Conservation (phyloP, 345 rosid species). For the Arabidopsis suecica region DNA sequence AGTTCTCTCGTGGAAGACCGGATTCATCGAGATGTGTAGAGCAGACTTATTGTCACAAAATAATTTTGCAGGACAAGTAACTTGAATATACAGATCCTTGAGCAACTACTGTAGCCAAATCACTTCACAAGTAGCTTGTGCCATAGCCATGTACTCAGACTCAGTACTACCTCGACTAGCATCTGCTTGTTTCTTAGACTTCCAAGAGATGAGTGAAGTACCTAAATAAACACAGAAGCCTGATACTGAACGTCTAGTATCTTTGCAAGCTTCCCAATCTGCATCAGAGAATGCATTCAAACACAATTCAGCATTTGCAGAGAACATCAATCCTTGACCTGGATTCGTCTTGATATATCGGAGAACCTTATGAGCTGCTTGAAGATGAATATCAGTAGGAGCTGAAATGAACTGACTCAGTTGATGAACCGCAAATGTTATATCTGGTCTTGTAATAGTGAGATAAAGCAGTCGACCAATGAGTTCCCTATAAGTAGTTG, state of each 20-base stretch:
- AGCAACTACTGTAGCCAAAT: background rate
- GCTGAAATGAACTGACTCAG: background rate
- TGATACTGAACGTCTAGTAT: fast-evolving
- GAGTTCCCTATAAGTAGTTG: background rate
- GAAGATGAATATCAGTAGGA: background rate
- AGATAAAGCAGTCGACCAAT: background rate
- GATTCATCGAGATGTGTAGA: background rate
- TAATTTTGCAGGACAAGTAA: background rate
- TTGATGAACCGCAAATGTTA: background rate
- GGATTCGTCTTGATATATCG: background rate
- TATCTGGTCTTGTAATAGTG: background rate
- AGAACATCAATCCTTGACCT: background rate
- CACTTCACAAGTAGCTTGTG: background rate
- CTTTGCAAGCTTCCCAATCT: background rate
- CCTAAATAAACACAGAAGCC: background rate
- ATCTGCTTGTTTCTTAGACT: background rate
- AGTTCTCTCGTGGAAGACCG: background rate
- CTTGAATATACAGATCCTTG: background rate
- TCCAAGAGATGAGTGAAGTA: background rate
- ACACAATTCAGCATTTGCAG: background rate
- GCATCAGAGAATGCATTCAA: background rate
- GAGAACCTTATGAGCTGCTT: background rate
- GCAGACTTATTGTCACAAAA: background rate
- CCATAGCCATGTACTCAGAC: background rate
- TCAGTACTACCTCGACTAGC: background rate